Evolutionary conservation across 129 eudicot genomes (phyloP).

Genomic region (Chrysanthemum lavandulifolium): DNA sequence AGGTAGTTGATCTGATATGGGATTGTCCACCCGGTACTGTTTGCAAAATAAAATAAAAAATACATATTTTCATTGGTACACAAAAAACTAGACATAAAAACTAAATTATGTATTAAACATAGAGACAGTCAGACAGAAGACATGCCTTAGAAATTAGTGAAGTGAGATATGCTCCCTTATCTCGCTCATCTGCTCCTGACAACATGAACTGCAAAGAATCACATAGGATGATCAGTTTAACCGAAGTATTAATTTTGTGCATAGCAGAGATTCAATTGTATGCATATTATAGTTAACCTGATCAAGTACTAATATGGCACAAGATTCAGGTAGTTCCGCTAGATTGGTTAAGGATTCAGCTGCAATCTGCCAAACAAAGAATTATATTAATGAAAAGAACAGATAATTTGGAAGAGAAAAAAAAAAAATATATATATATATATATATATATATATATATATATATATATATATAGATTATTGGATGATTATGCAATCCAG

Average conservation of each 20-base stretch:
- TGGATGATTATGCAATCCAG: conserved; percentile 9
- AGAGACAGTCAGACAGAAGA: background rate
- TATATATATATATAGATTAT: no score
- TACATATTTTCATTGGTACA: background rate
- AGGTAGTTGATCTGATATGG: conserved; percentile 35
- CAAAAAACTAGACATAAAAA: background rate
- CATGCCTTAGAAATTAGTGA: conserved; percentile 61
- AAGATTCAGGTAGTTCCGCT: conserved; percentile 69
- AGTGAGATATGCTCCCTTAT: conserved; percentile 69
- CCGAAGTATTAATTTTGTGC: background rate
- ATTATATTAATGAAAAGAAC: background rate
- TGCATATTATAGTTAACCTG: conserved; percentile 49
- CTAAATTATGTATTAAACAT: background rate
- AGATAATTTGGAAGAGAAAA: background rate
- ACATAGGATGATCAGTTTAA: conserved; percentile 13
- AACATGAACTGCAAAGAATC: conserved; percentile 65
- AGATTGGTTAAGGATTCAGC: conserved; percentile 54
- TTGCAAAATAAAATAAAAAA: background rate
- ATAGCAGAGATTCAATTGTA: conserved; percentile 1
- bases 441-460: no score
- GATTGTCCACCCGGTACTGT: conserved; percentile 61
- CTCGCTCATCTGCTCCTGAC: conserved; percentile 64
- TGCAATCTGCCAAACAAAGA: conserved; percentile 56
- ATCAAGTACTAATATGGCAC: conserved; percentile 80
- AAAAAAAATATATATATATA: no score